Conservation (phyloP, 2,329 filamentous ascomycete species). For the Thyridium curvatum region DNA sequence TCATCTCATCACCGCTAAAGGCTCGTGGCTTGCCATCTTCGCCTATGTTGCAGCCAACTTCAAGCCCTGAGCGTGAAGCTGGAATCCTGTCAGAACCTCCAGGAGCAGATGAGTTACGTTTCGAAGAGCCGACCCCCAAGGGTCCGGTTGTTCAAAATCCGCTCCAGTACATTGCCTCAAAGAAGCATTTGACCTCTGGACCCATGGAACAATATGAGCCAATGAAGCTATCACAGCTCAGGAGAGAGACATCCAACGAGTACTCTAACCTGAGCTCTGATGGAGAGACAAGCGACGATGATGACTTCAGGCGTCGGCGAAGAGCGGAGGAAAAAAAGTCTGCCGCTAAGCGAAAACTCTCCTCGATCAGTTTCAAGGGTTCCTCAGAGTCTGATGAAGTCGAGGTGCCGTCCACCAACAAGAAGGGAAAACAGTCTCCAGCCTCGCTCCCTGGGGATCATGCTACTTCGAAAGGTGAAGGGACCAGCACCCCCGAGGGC, state of each 20-base stretch:
- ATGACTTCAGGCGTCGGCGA: constrained; percentile 28
- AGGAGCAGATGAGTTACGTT: constrained; percentile 9
- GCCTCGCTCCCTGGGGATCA: not conserved
- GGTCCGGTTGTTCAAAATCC: constrained; percentile 10
- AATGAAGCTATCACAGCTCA: constrained; percentile 39
- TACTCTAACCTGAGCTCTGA: constrained; percentile 3
- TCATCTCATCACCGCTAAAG: constrained; percentile 42
- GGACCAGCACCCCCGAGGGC: too few species aligned
- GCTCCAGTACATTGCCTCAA: constrained; percentile 2
- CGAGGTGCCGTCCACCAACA: constrained; percentile 26
- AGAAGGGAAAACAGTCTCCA: constrained; percentile 10
- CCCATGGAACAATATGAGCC: constrained; percentile 37
- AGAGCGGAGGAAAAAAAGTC: constrained; percentile 29
- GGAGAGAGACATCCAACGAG: constrained; percentile 14
- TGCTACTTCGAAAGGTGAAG: not conserved
- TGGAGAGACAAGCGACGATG: constrained; percentile 14
- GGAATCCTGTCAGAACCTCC: constrained; percentile 12
- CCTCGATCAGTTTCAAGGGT: constrained; percentile 28
- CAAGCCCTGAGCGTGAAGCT: constrained; percentile 28
- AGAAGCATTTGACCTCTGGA: constrained; percentile 11
- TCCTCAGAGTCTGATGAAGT: constrained; percentile 25
- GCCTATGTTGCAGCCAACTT: constrained; percentile 27
- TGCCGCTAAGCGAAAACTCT: constrained; percentile 30
- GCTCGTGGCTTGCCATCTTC: constrained; percentile 40
- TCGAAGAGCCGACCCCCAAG: constrained; percentile 2